These are phyloP conservation scores for Aspergillus niger DNA, from an alignment of 2,329 filamentous ascomycete genomes.

Conservation along the genomic window DNA sequence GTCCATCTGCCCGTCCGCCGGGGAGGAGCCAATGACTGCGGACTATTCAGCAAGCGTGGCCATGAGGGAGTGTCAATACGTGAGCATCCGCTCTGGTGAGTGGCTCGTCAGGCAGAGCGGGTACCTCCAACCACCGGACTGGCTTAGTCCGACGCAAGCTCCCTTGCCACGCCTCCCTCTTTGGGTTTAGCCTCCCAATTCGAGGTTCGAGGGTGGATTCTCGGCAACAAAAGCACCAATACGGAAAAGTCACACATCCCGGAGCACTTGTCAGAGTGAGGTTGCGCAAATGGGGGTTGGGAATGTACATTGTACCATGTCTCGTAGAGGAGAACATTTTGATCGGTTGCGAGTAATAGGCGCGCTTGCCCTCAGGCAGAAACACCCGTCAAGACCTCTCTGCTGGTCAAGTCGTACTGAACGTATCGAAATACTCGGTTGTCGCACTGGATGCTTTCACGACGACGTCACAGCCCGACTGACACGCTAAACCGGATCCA, in stretches of 20 bases:
- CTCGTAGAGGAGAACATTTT: not conserved
- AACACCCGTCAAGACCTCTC: too few species aligned
- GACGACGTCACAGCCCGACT: constrained; percentile 32
- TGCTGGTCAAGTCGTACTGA: too few species aligned
- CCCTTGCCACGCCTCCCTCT: constrained; percentile 13
- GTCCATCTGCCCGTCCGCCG: not conserved
- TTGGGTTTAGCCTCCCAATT: not conserved
- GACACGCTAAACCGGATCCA: constrained; percentile 20
- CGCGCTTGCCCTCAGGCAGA: not conserved
- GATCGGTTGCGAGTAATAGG: not conserved
- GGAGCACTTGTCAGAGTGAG: not conserved
- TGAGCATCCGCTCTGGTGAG: not conserved
- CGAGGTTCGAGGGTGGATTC: not conserved
- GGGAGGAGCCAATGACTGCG: not conserved
- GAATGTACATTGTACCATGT: not conserved
- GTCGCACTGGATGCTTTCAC: constrained; percentile 24
- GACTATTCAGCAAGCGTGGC: not conserved
- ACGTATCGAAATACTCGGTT: not conserved
- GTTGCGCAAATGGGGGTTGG: not conserved
- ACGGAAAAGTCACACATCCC: too few species aligned
- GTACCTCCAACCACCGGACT: constrained; percentile 21
- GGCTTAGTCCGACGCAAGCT: constrained; percentile 20
- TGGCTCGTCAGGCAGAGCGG: constrained; percentile 11
- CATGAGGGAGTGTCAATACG: too few species aligned
- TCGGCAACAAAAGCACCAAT: not conserved